Conservation (phyloP, 179 eudicot species). For the Spergularia azorica region DNA sequence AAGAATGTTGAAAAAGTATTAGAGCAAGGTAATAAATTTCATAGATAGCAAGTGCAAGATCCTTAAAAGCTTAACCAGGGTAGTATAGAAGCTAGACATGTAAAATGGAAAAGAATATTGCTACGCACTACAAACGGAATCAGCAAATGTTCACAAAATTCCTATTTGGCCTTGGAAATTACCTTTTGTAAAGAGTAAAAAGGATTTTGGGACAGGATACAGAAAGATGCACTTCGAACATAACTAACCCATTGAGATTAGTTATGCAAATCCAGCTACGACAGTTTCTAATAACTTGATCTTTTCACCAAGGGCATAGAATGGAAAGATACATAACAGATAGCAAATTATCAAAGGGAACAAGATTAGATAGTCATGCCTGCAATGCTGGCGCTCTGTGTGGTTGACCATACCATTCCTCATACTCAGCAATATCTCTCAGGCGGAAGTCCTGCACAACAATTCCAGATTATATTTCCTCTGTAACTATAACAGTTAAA, state of each 20-base stretch:
- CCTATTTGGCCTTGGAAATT: neutral
- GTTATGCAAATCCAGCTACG: neutral
- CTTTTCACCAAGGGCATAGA: neutral
- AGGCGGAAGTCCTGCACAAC: slow-evolving; percentile 78
- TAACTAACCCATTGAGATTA: neutral
- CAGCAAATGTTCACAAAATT: neutral
- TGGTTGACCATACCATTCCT: slow-evolving; percentile 96
- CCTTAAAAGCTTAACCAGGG: neutral
- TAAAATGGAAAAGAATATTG: neutral
- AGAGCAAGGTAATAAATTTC: neutral
- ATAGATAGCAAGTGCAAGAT: neutral
- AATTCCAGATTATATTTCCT: slow-evolving; percentile 16
- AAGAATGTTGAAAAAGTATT: neutral
- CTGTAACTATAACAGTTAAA: neutral
- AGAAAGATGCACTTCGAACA: neutral
- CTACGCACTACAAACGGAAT: slow-evolving; percentile 2
- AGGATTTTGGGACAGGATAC: neutral
- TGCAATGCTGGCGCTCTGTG: slow-evolving; percentile 80
- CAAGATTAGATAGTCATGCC: slow-evolving; percentile 38
- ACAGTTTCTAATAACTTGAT: neutral
- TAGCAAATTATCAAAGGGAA: neutral
- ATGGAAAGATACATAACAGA: neutral
- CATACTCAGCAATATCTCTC: slow-evolving; percentile 67
- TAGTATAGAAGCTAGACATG: neutral
- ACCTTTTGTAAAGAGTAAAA: neutral